phyloP scores from a whole-genome alignment of 805 yeast species.

The Grigorovia yakushimaensis region DNA sequence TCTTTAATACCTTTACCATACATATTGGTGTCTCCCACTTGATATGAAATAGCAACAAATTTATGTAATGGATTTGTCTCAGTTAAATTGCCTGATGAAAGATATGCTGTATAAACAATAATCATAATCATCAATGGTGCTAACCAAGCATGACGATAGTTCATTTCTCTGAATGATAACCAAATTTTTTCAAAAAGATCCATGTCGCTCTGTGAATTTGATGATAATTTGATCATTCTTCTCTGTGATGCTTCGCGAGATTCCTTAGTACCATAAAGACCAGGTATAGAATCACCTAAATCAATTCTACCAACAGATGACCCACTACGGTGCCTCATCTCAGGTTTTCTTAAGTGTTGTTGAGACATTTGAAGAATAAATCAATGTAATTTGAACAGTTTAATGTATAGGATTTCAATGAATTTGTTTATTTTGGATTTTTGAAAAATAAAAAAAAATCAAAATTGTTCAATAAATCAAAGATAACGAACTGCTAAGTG shows the following conservation, averaged over 20 bases:
- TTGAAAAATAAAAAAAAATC: neutral
- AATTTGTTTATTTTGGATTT: neutral
- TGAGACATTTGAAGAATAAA: neutral
- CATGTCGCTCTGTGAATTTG: constrained; percentile 34
- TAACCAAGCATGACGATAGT: constrained; percentile 59
- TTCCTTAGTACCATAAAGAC: neutral
- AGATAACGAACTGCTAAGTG: no score
- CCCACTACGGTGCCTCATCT: constrained; percentile 29
- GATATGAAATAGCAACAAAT: constrained; percentile 59
- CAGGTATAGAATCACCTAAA: constrained; percentile 53
- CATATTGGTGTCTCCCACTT: constrained; percentile 44
- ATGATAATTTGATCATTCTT: constrained; percentile 6
- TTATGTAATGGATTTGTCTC: constrained; percentile 51
- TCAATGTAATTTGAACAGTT: neutral
- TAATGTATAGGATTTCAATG: no score
- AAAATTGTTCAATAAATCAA: neutral
- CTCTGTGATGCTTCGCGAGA: constrained; percentile 18
- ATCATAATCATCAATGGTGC: constrained; percentile 46
- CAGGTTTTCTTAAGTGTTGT: neutral
- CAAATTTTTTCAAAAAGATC: constrained; percentile 48
- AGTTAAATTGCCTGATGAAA: constrained; percentile 49
- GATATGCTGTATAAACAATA: constrained; percentile 35
- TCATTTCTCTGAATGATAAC: constrained; percentile 36
- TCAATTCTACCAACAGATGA: constrained; percentile 70
- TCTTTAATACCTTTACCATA: constrained; percentile 88